A percentile compares a stretch with the other conserved stretches of the same genome.
phyloP scores from a whole-genome alignment of 352 stramenopile genomes.

The Phytophthora brassicae region DNA sequence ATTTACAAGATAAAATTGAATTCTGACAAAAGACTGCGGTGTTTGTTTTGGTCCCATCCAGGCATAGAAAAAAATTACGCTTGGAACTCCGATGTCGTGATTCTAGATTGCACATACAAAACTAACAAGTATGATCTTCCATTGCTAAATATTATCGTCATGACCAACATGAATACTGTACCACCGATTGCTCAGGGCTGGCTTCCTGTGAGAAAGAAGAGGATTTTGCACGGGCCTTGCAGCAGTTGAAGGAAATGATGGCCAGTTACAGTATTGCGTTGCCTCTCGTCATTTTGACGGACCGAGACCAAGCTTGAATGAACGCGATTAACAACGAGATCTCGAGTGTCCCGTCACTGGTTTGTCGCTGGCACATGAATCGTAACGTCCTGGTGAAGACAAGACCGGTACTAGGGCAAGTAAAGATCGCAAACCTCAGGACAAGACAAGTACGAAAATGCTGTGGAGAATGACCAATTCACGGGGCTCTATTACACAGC shows the following conservation, averaged over 20 bases:
- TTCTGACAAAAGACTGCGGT: neutral
- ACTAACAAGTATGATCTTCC: conserved; percentile 6
- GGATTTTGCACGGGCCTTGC: no score
- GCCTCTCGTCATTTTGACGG: conserved; percentile 4
- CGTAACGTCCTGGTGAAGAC: conserved; percentile 10
- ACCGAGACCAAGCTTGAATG: conserved; percentile 15
- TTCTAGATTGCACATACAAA: conserved; percentile 4
- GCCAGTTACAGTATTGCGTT: neutral
- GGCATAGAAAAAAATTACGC: neutral
- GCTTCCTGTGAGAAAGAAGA: no score
- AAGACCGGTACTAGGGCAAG: conserved; percentile 1
- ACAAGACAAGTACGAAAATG: conserved; percentile 14
- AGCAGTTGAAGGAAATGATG: neutral
- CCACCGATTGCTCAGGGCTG: conserved; percentile 1
- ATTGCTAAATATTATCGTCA: conserved; percentile 9
- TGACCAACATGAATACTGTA: conserved; percentile 16
- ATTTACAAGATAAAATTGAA: neutral
- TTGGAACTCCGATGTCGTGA: no score
- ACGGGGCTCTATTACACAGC: conserved; percentile 3
- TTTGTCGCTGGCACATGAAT: conserved; percentile 26
- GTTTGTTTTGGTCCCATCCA: conserved; percentile 1
- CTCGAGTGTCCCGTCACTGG: neutral
- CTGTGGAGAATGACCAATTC: neutral
- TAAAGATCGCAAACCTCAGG: neutral
- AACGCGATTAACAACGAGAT: conserved; percentile 11